Percentiles rank a stretch among this genome's conserved stretches.
Evolutionary conservation across 2,329 filamentous ascomycete genomes (phyloP).

Genomic region (Fusarium zealandicum): DNA sequence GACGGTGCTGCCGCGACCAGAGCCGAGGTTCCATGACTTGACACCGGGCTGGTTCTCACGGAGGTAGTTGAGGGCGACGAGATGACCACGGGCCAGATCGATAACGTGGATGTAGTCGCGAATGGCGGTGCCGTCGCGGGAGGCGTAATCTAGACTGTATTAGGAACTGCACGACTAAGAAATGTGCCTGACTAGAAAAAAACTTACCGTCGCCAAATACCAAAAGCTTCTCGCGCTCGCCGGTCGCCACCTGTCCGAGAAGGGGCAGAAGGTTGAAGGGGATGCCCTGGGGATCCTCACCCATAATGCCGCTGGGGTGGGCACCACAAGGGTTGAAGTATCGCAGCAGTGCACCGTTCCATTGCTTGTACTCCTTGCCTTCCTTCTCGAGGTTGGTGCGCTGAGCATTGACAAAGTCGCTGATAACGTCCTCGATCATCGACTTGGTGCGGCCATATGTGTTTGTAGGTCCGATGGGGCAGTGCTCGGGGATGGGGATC

Average conservation of each 20-base stretch:
- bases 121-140: constrained; percentile 90
- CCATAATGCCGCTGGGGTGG: constrained; percentile 96
- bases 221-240: constrained; percentile 90
- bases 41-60: constrained; percentile 85
- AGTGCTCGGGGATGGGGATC: constrained; percentile 98
- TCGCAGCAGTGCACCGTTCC: constrained; percentile 90
- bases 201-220: constrained; percentile 91
- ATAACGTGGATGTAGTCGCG: constrained; percentile 98
- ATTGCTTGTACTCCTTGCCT: constrained; percentile 78
- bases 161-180: constrained; percentile 13
- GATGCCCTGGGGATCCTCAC: constrained; percentile 94
- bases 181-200: neutral
- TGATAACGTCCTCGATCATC: constrained; percentile 89
- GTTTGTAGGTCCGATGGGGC: constrained; percentile 95
- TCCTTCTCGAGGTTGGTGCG: constrained; percentile 82
- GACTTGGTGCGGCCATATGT: constrained; percentile 97
- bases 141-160: constrained; percentile 76
- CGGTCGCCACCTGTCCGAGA: constrained; percentile 93
- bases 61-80: constrained; percentile 89
- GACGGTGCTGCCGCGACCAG: constrained; percentile 92
- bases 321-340: constrained; percentile 98
- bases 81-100: constrained; percentile 85
- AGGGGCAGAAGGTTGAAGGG: constrained; percentile 96
- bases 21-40: constrained; percentile 95
- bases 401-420: constrained; percentile 87